A percentile compares a stretch with the other conserved stretches of the same genome.
phyloP scores from a whole-genome alignment of 1,284 basidiomycete species.

The Heterobasidion parviporum region DNA sequence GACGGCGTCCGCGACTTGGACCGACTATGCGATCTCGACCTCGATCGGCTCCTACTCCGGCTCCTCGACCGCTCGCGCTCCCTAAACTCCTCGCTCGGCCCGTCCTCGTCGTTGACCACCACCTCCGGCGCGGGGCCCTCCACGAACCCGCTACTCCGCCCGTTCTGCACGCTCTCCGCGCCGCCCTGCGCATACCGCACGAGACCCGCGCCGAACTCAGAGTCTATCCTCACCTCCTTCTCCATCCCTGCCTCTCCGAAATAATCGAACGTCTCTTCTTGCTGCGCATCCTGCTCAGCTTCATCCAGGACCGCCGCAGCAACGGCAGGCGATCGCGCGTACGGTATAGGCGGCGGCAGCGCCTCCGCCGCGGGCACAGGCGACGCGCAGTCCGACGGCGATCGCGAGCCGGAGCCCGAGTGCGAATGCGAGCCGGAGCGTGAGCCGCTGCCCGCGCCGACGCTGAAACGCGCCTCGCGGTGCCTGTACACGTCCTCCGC shows the following conservation, averaged over 20 bases:
- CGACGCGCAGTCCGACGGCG: background rate
- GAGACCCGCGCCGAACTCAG: conserved; percentile 32
- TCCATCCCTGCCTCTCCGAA: conserved; percentile 28
- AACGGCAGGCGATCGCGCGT: background rate
- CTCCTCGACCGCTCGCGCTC: conserved; percentile 13
- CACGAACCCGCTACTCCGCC: conserved; percentile 2
- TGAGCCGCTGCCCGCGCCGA: conserved; percentile 15
- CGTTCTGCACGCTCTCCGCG: conserved; percentile 2
- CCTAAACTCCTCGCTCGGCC: conserved; percentile 23
- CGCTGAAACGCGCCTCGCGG: conserved; percentile 26
- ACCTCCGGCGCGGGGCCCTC: conserved; percentile 19
- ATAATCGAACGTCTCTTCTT: conserved; percentile 55
- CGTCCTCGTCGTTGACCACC: conserved; percentile 24
- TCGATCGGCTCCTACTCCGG: conserved; percentile 18
- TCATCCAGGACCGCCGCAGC: conserved; percentile 2
- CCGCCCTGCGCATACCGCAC: conserved; percentile 5
- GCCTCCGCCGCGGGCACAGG: background rate
- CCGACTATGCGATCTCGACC: conserved; percentile 19
- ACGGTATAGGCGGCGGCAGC: conserved; percentile 5
- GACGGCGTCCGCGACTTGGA: conserved; percentile 18
- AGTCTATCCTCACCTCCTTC: background rate
- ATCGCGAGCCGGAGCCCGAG: background rate
- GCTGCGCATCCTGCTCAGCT: conserved; percentile 17
- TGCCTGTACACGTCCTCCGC: conserved; percentile 22
- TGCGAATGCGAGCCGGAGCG: conserved; percentile 1